Base-by-base conservation (phyloP, 306 rosid species). In the Chamaecrista fasciculata region DNA sequence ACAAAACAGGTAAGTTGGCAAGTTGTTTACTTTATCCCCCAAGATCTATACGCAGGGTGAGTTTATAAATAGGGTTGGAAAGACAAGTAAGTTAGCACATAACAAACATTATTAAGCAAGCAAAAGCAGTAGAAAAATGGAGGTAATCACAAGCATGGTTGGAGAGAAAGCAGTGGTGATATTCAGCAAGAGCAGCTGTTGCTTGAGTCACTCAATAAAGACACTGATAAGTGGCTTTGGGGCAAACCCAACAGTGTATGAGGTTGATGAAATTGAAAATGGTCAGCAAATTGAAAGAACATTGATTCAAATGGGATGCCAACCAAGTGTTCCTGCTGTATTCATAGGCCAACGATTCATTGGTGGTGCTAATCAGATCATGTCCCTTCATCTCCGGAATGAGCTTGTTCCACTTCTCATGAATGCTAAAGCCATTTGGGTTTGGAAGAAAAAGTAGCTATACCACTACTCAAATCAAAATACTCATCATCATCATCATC, bases 301-400 rank as follows among this genome's bases (percentile, higher is more conserved):
- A 29, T 77, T 88, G 81, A 23, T 79, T 51, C 86, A 81, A 66
- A 56, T 80, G 70, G 96, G 96, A 26, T 82, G 90, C 43, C 79
- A 78, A 8, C 91, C 95, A 23, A 80, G 86, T 49, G 95, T 87
- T 0, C 96, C 95, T 0, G 87, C 88, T 47, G 90, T 90, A 62
- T 90, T 83, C 71, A 90, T 90, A 50, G 92, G 88, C 14, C 86
- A 87, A 53, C 67, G 80, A 47, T 62, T 87, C 69, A 71, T 81
- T 0, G 96, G 96, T 5, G 96, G 96, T 0, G 75, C 86, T 15
- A 82, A 82, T 21, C 76, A 64, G 63, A 80, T 87, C 79, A 82
- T 87, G 83, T 77, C 81, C 47, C 84, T 90, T 47, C 94, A 86
- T 67, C 67, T 90, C 25, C 67, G 86, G 60, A 87, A 90, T 67